Evolutionary conservation across 257 asterid species (phyloP), one percentile per base, ranked within the genome.

Genomic region (Parsonsia alboflavescens): DNA sequence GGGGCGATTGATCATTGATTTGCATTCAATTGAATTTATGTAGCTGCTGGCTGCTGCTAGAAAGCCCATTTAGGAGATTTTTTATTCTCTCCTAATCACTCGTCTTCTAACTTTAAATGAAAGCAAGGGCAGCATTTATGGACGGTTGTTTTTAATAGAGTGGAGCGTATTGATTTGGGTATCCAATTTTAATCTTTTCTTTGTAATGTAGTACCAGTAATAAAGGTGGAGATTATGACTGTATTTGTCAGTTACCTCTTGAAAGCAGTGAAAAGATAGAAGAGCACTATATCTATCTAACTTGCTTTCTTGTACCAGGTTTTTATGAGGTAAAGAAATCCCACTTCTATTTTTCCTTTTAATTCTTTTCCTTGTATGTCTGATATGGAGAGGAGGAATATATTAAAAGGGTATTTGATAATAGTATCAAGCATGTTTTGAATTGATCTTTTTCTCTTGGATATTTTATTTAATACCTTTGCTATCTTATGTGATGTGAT

Each of bases 21-120:
- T 62, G 73, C 73, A 75, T 70, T 62, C 12, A 70, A 59, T 52
- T 52, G 76, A 39, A 70, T 50, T 75, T 36, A 65, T 75, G 45
- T 67, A 19, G 42, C 22, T 59, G 76, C 46, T 45, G 33, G 42
- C 22, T 59, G 76, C 46, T 45, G 33, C 52, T 10, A 58, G 24
- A 49, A 49, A 59, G 50, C 57, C 12, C 6, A 22, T 46, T 30
- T 74, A 64, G 69, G 71, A 76, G 64, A 70, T 76, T 44, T 24
- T 59, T 58, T 30, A 21, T 62, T 56, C 66, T 48, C 64, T 69
- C 50, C 63, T 45, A 70, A 59, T 59, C 76, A 4, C 11, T 10
- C 48, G 26, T 56, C 52, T 49, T 57, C 26, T 48, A 0, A 50
- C 52, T 50, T 74, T 64, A 24, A 64, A 74, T 11, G 19, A 41